A percentile compares a stretch with the other conserved stretches of the same genome.
These are phyloP conservation scores for Carex pumila DNA, from an alignment of 176 grass and related monocot species.

Conservation along the genomic window DNA sequence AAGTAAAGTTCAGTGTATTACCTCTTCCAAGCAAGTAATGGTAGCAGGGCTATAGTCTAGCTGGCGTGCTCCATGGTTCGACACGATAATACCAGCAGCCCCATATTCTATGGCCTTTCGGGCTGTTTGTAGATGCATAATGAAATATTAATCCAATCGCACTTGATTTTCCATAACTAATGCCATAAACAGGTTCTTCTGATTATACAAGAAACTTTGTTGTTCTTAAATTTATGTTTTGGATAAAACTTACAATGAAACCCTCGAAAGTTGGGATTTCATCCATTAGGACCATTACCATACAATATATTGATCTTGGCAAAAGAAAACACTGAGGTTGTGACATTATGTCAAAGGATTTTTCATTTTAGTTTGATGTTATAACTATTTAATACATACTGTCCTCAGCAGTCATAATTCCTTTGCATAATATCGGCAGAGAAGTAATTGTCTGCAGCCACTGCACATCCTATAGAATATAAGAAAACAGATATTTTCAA, in stretches of 20 bases:
- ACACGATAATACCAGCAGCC: slow-evolving; percentile 75
- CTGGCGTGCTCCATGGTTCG: slow-evolving; percentile 90
- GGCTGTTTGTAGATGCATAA: slow-evolving; percentile 36
- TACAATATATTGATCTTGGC: background rate
- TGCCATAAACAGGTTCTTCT: background rate
- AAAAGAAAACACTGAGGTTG: background rate
- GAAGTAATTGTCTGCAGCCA: slow-evolving; percentile 83
- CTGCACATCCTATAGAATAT: slow-evolving; percentile 54
- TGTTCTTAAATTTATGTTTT: background rate
- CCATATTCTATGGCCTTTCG: slow-evolving; percentile 55
- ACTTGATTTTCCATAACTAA: background rate
- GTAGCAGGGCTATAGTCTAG: slow-evolving; percentile 89
- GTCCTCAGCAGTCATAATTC: slow-evolving; percentile 83
- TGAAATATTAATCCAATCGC: background rate
- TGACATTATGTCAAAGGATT: background rate
- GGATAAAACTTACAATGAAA: background rate
- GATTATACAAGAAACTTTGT: background rate
- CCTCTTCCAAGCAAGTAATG: slow-evolving; percentile 94
- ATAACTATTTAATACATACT: slow-evolving; percentile 35
- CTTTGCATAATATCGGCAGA: slow-evolving; percentile 83
- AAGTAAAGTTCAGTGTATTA: background rate
- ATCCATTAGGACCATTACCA: background rate
- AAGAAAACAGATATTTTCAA: background rate
- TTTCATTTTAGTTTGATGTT: background rate
- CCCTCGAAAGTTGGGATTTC: background rate